Evolutionary conservation across 352 stramenopile genomes (phyloP).

Genomic region (Phytophthora vignae): DNA sequence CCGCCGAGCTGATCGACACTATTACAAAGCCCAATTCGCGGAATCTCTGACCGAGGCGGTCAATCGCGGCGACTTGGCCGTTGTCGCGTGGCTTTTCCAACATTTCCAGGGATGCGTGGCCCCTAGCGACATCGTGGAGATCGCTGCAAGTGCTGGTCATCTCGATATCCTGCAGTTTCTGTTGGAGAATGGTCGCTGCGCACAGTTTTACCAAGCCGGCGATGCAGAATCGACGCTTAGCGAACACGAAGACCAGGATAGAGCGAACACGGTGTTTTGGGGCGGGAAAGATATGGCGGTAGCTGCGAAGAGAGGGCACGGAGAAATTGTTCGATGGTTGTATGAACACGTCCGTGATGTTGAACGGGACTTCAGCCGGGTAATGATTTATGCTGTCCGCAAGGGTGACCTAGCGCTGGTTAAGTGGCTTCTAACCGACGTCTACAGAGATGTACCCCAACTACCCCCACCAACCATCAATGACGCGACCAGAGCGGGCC

Average conservation of each 20-base stretch:
- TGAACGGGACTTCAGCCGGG: slow-evolving; percentile 18
- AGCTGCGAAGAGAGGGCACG: slow-evolving; percentile 27
- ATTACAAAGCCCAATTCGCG: slow-evolving; percentile 25
- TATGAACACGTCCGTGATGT: slow-evolving; percentile 22
- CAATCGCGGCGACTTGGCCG: slow-evolving; percentile 7
- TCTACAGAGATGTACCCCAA: slow-evolving; percentile 25
- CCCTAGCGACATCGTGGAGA: slow-evolving; percentile 17
- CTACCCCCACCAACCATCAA: slow-evolving; percentile 32
- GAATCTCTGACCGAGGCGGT: slow-evolving; percentile 20
- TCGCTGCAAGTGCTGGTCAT: slow-evolving; percentile 15
- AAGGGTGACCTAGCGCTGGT: slow-evolving; percentile 33
- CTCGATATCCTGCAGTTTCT: slow-evolving; percentile 30
- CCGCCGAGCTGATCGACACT: slow-evolving; percentile 23
- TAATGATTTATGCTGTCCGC: slow-evolving; percentile 34
- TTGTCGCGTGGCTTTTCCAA: slow-evolving; percentile 30
- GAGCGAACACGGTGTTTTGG: slow-evolving; percentile 24
- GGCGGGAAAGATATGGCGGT: slow-evolving; percentile 25
- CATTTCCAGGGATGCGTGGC: slow-evolving; percentile 24
- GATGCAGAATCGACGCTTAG: not conserved
- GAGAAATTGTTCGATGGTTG: slow-evolving; percentile 31
- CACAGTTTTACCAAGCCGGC: not conserved
- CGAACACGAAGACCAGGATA: slow-evolving; percentile 1
- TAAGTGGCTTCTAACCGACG: slow-evolving; percentile 36
- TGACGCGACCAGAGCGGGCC: slow-evolving; percentile 29
- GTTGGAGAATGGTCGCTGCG: slow-evolving; percentile 12